A percentile compares a stretch with the other conserved stretches of the same genome.
Conservation (phyloP, 441 rosid species). For the Euphorbia schlechtendalii region DNA sequence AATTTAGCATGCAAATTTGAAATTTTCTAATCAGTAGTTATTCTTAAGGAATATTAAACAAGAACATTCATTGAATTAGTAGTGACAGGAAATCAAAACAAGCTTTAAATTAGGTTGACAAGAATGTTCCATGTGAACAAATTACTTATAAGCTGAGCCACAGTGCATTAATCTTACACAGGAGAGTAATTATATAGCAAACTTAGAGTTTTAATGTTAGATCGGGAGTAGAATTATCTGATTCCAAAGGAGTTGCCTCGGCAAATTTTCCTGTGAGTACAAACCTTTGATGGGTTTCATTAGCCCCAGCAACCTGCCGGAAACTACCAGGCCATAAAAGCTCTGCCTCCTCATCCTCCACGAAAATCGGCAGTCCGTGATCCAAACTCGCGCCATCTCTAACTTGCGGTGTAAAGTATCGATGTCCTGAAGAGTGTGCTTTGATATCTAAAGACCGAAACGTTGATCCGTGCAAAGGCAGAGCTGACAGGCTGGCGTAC, state of each 20-base stretch:
- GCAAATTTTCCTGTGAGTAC: slow-evolving; percentile 19
- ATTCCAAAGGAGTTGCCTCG: slow-evolving; percentile 14
- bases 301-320: slow-evolving; percentile 24
- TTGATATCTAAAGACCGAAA: slow-evolving; percentile 38
- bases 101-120: background rate
- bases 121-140: slow-evolving; percentile 8
- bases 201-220: slow-evolving; percentile 37
- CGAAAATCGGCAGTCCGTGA: slow-evolving; percentile 29
- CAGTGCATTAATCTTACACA: slow-evolving; percentile 14
- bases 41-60: too few species aligned
- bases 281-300: too few species aligned
- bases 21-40: too few species aligned
- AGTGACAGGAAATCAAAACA: too few species aligned
- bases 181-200: background rate
- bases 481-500: slow-evolving; percentile 32
- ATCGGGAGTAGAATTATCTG: slow-evolving; percentile 32
- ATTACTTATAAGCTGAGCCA: slow-evolving; percentile 4
- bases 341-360: slow-evolving; percentile 40
- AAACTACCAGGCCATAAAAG: slow-evolving; percentile 45
- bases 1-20: too few species aligned
- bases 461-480: slow-evolving; percentile 36
- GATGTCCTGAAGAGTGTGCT: slow-evolving; percentile 42
- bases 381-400: slow-evolving; percentile 23
- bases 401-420: slow-evolving; percentile 20
- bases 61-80: too few species aligned